Conservation (phyloP, 495 filamentous ascomycete genomes). For the Penicillium fimorum region DNA sequence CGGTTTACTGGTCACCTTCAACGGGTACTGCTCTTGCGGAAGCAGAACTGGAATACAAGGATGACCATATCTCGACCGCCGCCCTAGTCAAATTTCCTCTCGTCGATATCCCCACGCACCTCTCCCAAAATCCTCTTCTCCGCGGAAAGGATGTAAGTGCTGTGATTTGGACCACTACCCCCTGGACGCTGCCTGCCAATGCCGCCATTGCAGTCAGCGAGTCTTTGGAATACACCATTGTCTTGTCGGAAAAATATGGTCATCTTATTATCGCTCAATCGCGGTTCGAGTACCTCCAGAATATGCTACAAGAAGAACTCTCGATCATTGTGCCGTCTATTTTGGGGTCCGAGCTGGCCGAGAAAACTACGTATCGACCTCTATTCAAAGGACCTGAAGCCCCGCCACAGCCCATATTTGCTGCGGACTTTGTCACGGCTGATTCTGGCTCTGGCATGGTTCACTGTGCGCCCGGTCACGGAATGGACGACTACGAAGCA, state of each 20-base stretch:
- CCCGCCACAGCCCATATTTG: slow-evolving; percentile 64
- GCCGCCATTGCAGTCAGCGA: slow-evolving; percentile 76
- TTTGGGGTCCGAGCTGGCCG: slow-evolving; percentile 62
- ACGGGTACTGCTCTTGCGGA: slow-evolving; percentile 90
- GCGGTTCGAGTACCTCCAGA: slow-evolving; percentile 56
- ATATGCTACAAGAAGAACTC: slow-evolving; percentile 41
- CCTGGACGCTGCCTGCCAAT: slow-evolving; percentile 96
- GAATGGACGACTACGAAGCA: slow-evolving; percentile 91
- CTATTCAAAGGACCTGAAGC: slow-evolving; percentile 53
- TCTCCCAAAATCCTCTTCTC: slow-evolving; percentile 40
- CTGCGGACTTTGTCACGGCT: slow-evolving; percentile 81
- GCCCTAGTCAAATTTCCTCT: slow-evolving; percentile 83
- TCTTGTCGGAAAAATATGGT: slow-evolving; percentile 54
- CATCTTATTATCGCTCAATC: slow-evolving; percentile 65
- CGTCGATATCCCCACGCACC: slow-evolving; percentile 44
- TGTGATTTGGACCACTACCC: slow-evolving; percentile 96
- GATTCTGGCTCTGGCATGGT: slow-evolving; percentile 89
- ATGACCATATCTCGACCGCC: slow-evolving; percentile 74
- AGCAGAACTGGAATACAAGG: slow-evolving; percentile 92
- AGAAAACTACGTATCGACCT: slow-evolving; percentile 63
- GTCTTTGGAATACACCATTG: slow-evolving; percentile 69
- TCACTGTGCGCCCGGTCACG: slow-evolving; percentile 91
- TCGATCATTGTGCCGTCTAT: slow-evolving; percentile 57
- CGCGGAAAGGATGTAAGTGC: slow-evolving; percentile 54
- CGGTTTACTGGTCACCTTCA: slow-evolving; percentile 95